Percentiles rank a stretch among this genome's conserved stretches.
phyloP scores from a whole-genome alignment of 805 yeast species.

The Kregervanrija pseudodelftensis region DNA sequence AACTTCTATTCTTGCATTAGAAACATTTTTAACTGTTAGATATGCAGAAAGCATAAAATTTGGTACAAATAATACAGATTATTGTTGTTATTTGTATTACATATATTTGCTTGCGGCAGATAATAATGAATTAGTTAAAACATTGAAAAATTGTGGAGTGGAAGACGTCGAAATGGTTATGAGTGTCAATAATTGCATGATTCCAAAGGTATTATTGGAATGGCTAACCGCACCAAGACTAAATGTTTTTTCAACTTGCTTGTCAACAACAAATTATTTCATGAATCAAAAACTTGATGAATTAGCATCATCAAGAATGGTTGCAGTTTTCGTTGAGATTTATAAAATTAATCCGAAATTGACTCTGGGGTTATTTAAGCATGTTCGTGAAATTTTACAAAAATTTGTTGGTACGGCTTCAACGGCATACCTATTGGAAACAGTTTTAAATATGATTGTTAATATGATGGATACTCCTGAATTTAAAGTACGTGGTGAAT shows the following conservation, averaged over 20 bases:
- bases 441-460: constrained; percentile 17
- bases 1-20: constrained; percentile 39
- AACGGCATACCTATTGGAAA: constrained; percentile 18
- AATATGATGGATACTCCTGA: constrained; percentile 25
- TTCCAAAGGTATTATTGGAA: constrained; percentile 29
- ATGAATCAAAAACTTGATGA: constrained; percentile 19
- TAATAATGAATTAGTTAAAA: constrained; percentile 28
- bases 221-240: constrained; percentile 8
- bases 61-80: constrained; percentile 8
- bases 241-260: constrained; percentile 13
- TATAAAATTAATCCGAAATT: constrained; percentile 8
- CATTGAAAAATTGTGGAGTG: constrained; percentile 30
- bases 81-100: constrained; percentile 26
- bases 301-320: constrained; percentile 16
- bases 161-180: constrained; percentile 23
- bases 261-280: constrained; percentile 16
- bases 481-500: constrained; percentile 21
- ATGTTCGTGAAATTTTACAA: constrained; percentile 13
- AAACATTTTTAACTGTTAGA: constrained; percentile 36
- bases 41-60: constrained; percentile 25
- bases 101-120: constrained; percentile 29
- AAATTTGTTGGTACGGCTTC: constrained; percentile 18
- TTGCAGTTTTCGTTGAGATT: constrained; percentile 14
- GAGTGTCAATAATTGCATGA: constrained; percentile 26
- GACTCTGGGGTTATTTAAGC: constrained; percentile 16